A percentile compares a stretch with the other conserved stretches of the same genome.
phyloP scores from a whole-genome alignment of 345 rosid species.

The Eutrema heterophyllum region DNA sequence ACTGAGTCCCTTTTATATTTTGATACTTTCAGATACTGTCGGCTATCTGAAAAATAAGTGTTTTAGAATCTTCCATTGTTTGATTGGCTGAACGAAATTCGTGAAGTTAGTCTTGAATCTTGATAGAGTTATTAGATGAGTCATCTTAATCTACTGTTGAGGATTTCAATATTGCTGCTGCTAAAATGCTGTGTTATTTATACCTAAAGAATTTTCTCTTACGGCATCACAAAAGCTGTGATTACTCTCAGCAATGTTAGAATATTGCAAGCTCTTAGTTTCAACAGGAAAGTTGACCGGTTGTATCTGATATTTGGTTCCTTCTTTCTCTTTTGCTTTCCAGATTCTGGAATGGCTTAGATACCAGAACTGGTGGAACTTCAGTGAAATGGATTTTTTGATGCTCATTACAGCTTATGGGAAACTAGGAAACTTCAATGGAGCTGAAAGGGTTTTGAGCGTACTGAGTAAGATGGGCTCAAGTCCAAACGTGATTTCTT shows the following conservation, averaged over 20 bases:
- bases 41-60: background rate
- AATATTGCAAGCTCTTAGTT: background rate
- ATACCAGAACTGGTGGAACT: conserved; percentile 82
- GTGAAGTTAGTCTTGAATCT: background rate
- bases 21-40: background rate
- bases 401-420: conserved; percentile 92
- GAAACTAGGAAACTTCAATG: conserved; percentile 80
- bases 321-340: conserved; percentile 7
- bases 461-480: conserved; percentile 67
- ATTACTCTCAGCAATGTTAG: background rate
- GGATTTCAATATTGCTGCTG: background rate
- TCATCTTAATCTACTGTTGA: background rate
- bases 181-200: background rate
- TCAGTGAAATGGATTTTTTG: conserved; percentile 76
- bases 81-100: background rate
- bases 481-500: conserved; percentile 67
- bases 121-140: background rate
- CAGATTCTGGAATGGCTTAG: conserved; percentile 96
- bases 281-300: background rate
- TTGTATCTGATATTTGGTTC: conserved; percentile 5
- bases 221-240: background rate
- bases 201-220: background rate
- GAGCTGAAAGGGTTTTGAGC: conserved; percentile 71
- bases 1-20: background rate
- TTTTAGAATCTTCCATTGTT: background rate